Base-by-base conservation (phyloP, 23 red algal species). In the Gracilaria gracilis region DNA sequence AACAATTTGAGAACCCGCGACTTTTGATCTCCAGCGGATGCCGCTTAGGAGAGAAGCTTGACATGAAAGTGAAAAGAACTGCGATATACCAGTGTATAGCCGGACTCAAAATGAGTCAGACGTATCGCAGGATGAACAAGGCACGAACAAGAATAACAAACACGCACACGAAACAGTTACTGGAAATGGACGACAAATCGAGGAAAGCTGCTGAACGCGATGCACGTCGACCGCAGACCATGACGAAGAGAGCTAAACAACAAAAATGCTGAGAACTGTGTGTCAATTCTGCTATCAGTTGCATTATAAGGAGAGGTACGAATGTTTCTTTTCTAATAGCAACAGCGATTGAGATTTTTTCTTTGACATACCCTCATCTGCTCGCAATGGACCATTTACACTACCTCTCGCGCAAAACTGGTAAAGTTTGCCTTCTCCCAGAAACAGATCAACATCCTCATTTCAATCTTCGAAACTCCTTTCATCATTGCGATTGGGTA, bases 181-280 rank as follows among this genome's bases (percentile, higher is more conserved):
- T 87, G 28, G 57, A 28, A 31, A 87, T 94, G 82, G 83, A 82
- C 32, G 82, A 87, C 29, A 70, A 67, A 8, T 82, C 44, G 17
- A 75, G 82, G n/a, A 61, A 69, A 14, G 83, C 71, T 14, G 91
- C 72, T 27, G 67, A 86, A 9, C 74, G 61, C 9, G 75, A 87
- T 47, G 80, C 81, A 24, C 37, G 79, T 20, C 81, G 73, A 74
- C 72, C 75, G n/a, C 73, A 46, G 21, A 48, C 80, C 28, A 78
- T 86, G 67, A 80, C 42, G 23, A 82, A 94, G 38, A 94, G 82
- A 8, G 51, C 75, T n/a, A 86, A 85, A 38, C 55, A 86, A 61
- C 7, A 47, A n/a, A 82, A 87, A 27, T 32, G 61, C 25, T 65
- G 61, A 65, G 19, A 7, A 32, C n/a, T 65, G 29, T 6, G 25